Evolutionary conservation across 345 rosid genomes (phyloP).

Genomic region (Arabis hirsuta): DNA sequence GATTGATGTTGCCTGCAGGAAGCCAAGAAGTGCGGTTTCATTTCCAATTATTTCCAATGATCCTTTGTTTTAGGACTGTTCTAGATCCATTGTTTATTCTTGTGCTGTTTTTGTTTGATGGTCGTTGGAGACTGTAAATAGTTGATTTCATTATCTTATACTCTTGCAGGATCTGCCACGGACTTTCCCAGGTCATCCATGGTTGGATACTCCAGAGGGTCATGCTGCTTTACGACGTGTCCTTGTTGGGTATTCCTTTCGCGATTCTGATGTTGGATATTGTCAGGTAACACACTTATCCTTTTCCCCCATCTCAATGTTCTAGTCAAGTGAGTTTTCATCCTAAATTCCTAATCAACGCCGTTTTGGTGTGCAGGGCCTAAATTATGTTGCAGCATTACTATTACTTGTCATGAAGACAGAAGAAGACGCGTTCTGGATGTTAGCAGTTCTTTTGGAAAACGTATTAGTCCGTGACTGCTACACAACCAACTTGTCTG

Average conservation of each 20-base stretch:
- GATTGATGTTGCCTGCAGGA: conserved; percentile 2
- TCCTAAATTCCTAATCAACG: not conserved
- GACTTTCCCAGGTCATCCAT: conserved; percentile 98
- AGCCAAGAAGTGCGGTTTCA: not conserved
- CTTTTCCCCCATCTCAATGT: not conserved
- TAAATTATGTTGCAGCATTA: conserved; percentile 95
- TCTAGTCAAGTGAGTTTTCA: not conserved
- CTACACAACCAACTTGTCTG: conserved; percentile 89
- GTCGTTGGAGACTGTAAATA: not conserved
- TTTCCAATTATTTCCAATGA: not conserved
- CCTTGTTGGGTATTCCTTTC: conserved; percentile 94
- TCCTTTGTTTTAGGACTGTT: conserved; percentile 14
- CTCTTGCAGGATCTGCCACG: conserved; percentile 86
- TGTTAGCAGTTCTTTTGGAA: conserved; percentile 95
- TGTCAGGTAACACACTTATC: conserved; percentile 73
- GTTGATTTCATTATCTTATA: conserved; percentile 27
- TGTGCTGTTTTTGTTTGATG: not conserved
- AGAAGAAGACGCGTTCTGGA: conserved; percentile 99
- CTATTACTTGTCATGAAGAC: conserved; percentile 98
- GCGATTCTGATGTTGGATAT: conserved; percentile 99
- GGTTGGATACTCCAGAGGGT: conserved; percentile 99
- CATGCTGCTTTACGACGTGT: conserved; percentile 93
- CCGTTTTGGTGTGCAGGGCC: conserved; percentile 60
- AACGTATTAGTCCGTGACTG: conserved; percentile 95
- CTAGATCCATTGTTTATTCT: conserved; percentile 8